Conservation (phyloP, 768 basidiomycete genomes). For the Nidularia sp. region DNA sequence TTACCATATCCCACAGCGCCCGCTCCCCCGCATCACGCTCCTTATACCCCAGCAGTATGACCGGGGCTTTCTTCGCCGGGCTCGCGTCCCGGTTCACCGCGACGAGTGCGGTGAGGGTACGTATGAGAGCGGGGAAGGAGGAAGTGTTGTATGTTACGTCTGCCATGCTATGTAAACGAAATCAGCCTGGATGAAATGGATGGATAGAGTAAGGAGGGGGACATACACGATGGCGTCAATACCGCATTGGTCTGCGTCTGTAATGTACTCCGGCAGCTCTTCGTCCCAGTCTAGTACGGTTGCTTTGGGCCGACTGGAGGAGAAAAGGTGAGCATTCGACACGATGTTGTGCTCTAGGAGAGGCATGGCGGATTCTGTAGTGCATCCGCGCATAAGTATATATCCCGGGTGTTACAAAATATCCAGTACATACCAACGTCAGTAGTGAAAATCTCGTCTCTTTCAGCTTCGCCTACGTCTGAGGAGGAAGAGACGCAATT, state of each 20-base stretch:
- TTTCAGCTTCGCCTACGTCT: slow-evolving; percentile 6
- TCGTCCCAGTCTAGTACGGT: slow-evolving; percentile 76
- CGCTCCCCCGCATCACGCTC: slow-evolving; percentile 78
- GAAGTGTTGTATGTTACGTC: slow-evolving; percentile 91
- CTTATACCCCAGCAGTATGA: slow-evolving; percentile 79
- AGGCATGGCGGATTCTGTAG: slow-evolving; percentile 73
- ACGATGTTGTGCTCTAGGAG: slow-evolving; percentile 70
- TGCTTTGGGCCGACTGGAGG: slow-evolving; percentile 23
- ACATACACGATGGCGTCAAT: slow-evolving; percentile 73
- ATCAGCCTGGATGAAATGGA: background rate
- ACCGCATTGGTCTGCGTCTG: slow-evolving; percentile 20
- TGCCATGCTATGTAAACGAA: slow-evolving; percentile 59
- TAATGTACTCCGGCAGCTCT: slow-evolving; percentile 41
- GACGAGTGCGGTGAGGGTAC: slow-evolving; percentile 57
- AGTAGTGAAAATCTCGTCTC: slow-evolving; percentile 38
- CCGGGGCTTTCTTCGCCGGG: slow-evolving; percentile 16
- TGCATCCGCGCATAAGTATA: too few species aligned
- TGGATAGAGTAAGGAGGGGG: background rate
- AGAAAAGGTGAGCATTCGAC: slow-evolving; percentile 33
- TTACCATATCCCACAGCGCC: slow-evolving; percentile 62
- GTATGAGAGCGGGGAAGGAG: slow-evolving; percentile 74
- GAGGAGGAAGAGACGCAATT: background rate
- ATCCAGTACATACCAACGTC: slow-evolving; percentile 59
- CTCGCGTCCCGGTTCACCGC: slow-evolving; percentile 12
- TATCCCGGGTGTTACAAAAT: too few species aligned